Base-by-base conservation (phyloP, 2,329 filamentous ascomycete species). In the Acrocalymma vagum region DNA sequence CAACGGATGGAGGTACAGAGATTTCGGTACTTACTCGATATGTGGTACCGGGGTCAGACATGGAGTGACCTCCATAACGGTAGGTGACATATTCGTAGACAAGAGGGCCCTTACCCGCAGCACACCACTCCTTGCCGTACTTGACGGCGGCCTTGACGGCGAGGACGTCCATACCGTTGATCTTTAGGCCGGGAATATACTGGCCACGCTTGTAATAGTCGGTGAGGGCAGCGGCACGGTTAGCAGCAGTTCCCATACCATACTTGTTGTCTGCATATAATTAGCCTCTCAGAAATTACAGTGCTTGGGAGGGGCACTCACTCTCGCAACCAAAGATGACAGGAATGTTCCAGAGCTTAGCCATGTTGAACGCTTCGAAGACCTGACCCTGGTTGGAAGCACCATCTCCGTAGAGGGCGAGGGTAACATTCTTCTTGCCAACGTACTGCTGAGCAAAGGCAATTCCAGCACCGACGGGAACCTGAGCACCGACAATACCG, bases 121-220 rank as follows among this genome's bases (percentile, higher is more conserved):
- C 77, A 55, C 90, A 87, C 80, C 86, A 95, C 69, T 95, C 83
- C 80, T 94, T 96, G 69, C 87, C 91, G 79, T 96, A 92, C 76
- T 93, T 81, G 65, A 96, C 91, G 54, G 94, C 94, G 37, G 93
- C 91, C 83, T 96, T 96, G 73, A 96, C 93, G 53, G 94, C 93
- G 51, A 99, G 88, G 63, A 96, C 91, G 72, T 99, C 94, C 94
- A 99, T 99, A 69, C 90, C 94, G 78, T 99, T 99, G 75, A 99
- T 90, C 84, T 99, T 99, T 65, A 99, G 85, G 79, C 94, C 94
- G 43, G 94, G 93, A 60, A 99, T 99, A 82, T 97, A 99, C 79
- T 99, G 94, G 58, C 94, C 94, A 78, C 94, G 93, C 87, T 97
- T 97, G 85, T 99, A 97, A 86, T 99, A 99, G 75, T 99, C 94